Evolutionary conservation across 1,284 basidiomycete genomes (phyloP), one percentile per base, ranked within the genome.

Genomic region (Exobasidium rhododendri): DNA sequence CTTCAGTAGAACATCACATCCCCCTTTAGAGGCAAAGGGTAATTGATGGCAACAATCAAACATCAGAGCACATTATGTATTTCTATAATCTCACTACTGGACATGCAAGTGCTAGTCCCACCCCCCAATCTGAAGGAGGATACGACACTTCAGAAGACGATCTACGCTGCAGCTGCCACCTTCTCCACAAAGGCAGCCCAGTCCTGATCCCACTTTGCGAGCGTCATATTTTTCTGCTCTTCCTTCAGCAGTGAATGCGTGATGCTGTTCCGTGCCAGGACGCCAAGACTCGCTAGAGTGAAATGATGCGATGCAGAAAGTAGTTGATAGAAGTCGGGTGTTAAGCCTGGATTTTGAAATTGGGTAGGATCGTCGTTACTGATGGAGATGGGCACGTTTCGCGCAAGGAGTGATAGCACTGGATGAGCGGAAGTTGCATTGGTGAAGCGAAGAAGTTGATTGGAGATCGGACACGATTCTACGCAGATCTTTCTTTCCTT

Each of bases 291-390:
- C n/a, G 58, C 49, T 5, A 75, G 57, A 14, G 45, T 55, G 2
- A 69, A 68, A 1, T 53, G 29, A 4, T 67, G 56, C 1, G 63
- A 59, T 24, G 67, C 62, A 29, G 64, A 50, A 2, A 59, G 51
- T 14, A 75, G 63, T 53, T 73, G 69, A 49, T 68, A 74, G 43
- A 72, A 74, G 56, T 74, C 72, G 49, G 64, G 69, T 17, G 56
- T 60, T 43, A 75, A 81, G 0, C 88, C 88, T 85, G 87, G 87
- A 69, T 88, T 88, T 24, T 88, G 87, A 73, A 90, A 90, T n/a
- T 86, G 83, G 0, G 86, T 82, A 2, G 89, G 88, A 69, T 90
- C 89, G 71, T 90, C 89, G 3, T 87, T 88, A 70, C 83, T 85
- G 2, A 90, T 82, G 0, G 85, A 85, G 6, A 90, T 85, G 7